phyloP scores from a whole-genome alignment of 805 yeast species.

The Metschnikowia kofuensis region DNA sequence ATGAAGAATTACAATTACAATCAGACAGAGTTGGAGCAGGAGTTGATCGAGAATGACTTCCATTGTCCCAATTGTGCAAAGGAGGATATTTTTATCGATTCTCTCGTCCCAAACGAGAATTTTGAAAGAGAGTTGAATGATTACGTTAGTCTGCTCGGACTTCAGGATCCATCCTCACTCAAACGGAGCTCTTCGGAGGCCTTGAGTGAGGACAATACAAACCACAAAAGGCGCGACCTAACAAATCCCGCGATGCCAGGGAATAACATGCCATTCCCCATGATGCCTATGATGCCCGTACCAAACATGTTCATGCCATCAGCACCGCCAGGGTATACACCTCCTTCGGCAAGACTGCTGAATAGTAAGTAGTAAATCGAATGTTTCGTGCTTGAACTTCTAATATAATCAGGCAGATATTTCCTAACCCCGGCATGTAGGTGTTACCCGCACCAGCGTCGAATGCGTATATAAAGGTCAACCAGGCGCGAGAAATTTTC shows the following conservation, averaged over 20 bases:
- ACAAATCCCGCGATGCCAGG: slow-evolving; percentile 16
- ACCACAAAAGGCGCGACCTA: slow-evolving; percentile 26
- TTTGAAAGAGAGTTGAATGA: slow-evolving; percentile 52
- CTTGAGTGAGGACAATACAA: slow-evolving; percentile 19
- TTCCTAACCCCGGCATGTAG: background rate
- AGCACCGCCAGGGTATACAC: too few species aligned
- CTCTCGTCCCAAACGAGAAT: slow-evolving; percentile 60
- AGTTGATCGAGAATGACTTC: slow-evolving; percentile 77
- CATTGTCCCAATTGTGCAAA: slow-evolving; percentile 83
- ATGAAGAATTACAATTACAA: slow-evolving; percentile 43
- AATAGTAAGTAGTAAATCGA: too few species aligned
- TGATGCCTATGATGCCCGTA: slow-evolving; percentile 18
- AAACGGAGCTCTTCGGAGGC: slow-evolving; percentile 9
- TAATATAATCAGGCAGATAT: background rate
- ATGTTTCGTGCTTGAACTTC: too few species aligned
- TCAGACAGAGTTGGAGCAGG: slow-evolving; percentile 36
- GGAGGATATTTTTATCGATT: slow-evolving; percentile 74
- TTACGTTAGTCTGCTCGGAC: slow-evolving; percentile 43
- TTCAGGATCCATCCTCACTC: slow-evolving; percentile 29
- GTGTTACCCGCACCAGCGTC: slow-evolving; percentile 7
- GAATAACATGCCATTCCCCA: slow-evolving; percentile 9
- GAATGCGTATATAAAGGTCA: slow-evolving; percentile 2
- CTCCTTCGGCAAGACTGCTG: too few species aligned
- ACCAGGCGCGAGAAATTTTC: background rate
- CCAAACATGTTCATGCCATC: slow-evolving; percentile 13